Base-by-base conservation (phyloP, 306 rosid species). In the Dryas octopetala region DNA sequence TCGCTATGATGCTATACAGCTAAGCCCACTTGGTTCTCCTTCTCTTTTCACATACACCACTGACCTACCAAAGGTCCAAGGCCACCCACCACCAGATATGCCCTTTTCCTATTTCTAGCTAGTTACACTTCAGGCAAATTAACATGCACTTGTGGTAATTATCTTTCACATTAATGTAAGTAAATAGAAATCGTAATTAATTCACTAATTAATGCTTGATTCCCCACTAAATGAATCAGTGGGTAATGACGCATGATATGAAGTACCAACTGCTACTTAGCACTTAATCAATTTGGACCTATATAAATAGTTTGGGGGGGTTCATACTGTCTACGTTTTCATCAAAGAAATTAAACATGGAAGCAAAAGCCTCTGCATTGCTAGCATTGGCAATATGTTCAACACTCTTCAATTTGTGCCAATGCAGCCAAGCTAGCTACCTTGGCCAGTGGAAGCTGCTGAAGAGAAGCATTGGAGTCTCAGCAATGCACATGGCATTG, bases 401-500 rank as follows among this genome's bases (percentile, higher is more conserved):
- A 60, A 10, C 60, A 19, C 45, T 74, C 62, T 49, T 51, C 45
- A 64, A 11, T 60, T 17, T 51, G 9, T 53, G 19, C 9, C 49
- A 13, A 49, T 64, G 51, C 28, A 14, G 19, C 68, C 73, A 57
- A 47, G 50, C 68, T n/a, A 23, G 58, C 50, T 46, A 60, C 11
- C 40, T 23, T 0, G 78, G 81, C 13, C 32, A 61, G 46, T 81
- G 85, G 85, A 60, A 58, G 70, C 52, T 81, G 41, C 47, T 81
- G 68, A 77, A 77, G 78, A 66, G 23, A 48, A 81, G 79, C 66
- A 73, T 81, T 15, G 85, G 85, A 66, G 52, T 81, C 45, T 81
- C 85, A 2, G 81, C 85, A 61, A 81, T 81, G 85, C 85, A 81
- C 77, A 81, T 81, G 85, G 82, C 85, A n/a, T 45, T 81, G 61